Evolutionary conservation across 2,329 filamentous ascomycete genomes (phyloP).

Genomic region (Fusarium musae): DNA sequence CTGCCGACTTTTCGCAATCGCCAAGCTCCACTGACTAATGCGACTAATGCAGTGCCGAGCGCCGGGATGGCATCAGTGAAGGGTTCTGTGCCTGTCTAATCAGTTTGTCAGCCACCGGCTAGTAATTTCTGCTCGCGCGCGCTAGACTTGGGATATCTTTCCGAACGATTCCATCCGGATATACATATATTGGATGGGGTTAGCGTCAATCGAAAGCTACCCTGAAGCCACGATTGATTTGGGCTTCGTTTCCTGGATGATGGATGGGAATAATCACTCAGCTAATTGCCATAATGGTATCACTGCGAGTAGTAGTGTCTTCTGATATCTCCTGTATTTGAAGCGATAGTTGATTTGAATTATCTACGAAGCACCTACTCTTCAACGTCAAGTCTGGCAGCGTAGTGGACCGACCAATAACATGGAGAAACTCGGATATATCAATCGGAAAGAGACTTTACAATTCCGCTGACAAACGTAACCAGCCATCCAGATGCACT

Average conservation of each 20-base stretch:
- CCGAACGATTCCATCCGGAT: slow-evolving; percentile 5
- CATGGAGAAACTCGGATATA: background rate
- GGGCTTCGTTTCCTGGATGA: background rate
- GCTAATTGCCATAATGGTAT: background rate
- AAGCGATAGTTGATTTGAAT: too few relatives aligned
- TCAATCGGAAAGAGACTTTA: background rate
- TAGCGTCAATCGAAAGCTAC: background rate
- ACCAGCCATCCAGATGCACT: background rate
- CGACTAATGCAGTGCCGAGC: slow-evolving; percentile 18
- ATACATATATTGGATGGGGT: background rate
- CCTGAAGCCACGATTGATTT: background rate
- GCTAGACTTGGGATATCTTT: background rate
- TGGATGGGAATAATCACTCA: too few relatives aligned
- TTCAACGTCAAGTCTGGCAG: background rate
- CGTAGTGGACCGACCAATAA: background rate
- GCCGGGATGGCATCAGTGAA: slow-evolving; percentile 15
- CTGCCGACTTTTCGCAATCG: slow-evolving; percentile 21
- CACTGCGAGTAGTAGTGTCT: background rate
- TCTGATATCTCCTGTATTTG: background rate
- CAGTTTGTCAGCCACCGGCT: background rate
- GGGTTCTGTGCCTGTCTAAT: background rate
- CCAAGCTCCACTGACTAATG: slow-evolving; percentile 25
- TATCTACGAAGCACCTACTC: background rate
- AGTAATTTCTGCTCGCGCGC: slow-evolving; percentile 6
- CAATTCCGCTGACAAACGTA: background rate